A percentile compares a stretch with the other conserved stretches of the same genome.
Evolutionary conservation across 2,329 filamentous ascomycete species (phyloP).

Genomic region (Colletotrichum godetiae): DNA sequence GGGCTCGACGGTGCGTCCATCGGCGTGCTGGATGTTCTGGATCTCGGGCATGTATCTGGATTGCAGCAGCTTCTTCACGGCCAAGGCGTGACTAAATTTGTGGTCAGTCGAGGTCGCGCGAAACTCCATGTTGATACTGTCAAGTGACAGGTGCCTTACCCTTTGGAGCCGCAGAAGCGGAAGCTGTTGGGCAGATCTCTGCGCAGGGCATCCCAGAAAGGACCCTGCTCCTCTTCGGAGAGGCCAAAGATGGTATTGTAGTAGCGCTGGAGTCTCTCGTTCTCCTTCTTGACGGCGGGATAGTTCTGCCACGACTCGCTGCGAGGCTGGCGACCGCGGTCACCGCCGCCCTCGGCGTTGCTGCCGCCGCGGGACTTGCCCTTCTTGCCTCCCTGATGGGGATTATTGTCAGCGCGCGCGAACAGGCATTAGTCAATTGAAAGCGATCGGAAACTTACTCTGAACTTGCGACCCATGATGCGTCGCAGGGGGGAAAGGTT

Average conservation of each 20-base stretch:
- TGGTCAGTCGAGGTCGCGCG: slow-evolving; percentile 4
- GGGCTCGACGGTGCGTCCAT: slow-evolving; percentile 84
- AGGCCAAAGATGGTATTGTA: slow-evolving; percentile 85
- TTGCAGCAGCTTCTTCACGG: slow-evolving; percentile 89
- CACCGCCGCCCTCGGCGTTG: slow-evolving; percentile 11
- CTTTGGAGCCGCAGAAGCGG: slow-evolving; percentile 95
- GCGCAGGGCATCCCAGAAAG: slow-evolving; percentile 87
- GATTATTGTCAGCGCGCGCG: neutral
- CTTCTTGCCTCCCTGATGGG: slow-evolving; percentile 27
- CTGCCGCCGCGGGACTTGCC: slow-evolving; percentile 30
- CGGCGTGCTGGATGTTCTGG: slow-evolving; percentile 81
- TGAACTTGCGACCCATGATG: slow-evolving; percentile 35
- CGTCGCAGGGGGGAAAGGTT: neutral
- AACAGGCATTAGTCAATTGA: neutral
- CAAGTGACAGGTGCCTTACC: slow-evolving; percentile 60
- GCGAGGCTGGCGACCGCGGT: slow-evolving; percentile 34
- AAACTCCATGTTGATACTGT: neutral
- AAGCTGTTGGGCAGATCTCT: slow-evolving; percentile 96
- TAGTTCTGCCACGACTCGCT: slow-evolving; percentile 48
- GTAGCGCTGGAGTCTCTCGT: slow-evolving; percentile 86
- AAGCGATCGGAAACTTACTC: slow-evolving; percentile 20
- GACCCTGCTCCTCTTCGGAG: slow-evolving; percentile 79
- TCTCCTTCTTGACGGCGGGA: slow-evolving; percentile 77
- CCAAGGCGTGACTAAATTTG: slow-evolving; percentile 79
- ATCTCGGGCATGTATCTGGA: slow-evolving; percentile 93